Conservation (phyloP, 2,329 filamentous ascomycete genomes). For the Leptographium procerum region DNA sequence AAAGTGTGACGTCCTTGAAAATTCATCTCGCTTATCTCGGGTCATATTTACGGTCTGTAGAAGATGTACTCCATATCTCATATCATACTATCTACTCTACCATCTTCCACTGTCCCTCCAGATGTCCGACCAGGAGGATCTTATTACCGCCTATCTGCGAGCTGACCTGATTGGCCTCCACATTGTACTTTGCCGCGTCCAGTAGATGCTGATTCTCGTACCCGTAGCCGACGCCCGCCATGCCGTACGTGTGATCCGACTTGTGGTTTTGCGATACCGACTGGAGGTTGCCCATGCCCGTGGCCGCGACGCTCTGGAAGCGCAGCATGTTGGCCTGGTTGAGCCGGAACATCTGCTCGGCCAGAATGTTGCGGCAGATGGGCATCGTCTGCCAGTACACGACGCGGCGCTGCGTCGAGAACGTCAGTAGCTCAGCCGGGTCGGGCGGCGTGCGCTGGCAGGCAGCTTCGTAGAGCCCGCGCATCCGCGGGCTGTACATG, state of each 20-base stretch:
- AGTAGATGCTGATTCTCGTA: slow-evolving; percentile 4
- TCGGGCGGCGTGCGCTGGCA: slow-evolving; percentile 16
- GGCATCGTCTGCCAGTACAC: slow-evolving; percentile 24
- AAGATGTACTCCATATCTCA: neutral
- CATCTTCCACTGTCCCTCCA: slow-evolving; percentile 5
- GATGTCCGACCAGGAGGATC: neutral
- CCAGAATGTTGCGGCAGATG: slow-evolving; percentile 8
- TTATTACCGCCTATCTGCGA: slow-evolving; percentile 1
- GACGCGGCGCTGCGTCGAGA: slow-evolving; percentile 16
- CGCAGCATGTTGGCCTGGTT: neutral
- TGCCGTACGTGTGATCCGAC: slow-evolving; percentile 1
- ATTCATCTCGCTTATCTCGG: too few species aligned
- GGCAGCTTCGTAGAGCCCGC: slow-evolving; percentile 18
- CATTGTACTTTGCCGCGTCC: slow-evolving; percentile 1
- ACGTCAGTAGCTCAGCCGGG: slow-evolving; percentile 14
- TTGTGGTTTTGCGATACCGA: neutral
- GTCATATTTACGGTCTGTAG: too few species aligned
- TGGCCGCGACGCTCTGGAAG: neutral
- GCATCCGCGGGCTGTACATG: slow-evolving; percentile 27
- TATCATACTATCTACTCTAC: too few species aligned
- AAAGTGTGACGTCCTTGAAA: too few species aligned
- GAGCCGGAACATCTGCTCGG: neutral
- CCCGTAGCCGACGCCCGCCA: slow-evolving; percentile 5
- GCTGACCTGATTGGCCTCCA: slow-evolving; percentile 1
- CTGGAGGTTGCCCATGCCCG: neutral